Evolutionary conservation across 768 basidiomycete species (phyloP).

Genomic region (Russula sp.): DNA sequence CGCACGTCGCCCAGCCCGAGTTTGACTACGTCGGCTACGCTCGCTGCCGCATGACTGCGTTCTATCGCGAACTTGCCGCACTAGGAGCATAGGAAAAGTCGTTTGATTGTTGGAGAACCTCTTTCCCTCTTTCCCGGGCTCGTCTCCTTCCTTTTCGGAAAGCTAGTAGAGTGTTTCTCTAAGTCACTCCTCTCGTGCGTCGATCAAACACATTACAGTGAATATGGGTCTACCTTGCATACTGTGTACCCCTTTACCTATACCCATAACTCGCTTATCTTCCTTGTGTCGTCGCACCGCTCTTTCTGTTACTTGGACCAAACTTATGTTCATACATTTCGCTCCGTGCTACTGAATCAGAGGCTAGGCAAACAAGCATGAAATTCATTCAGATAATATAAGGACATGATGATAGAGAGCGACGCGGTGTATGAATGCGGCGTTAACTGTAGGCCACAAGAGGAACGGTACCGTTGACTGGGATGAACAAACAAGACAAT

Average conservation of each 20-base stretch:
- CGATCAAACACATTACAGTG: no score
- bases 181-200: not conserved
- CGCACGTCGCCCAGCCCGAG: conserved; percentile 52
- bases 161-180: not conserved
- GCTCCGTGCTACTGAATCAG: not conserved
- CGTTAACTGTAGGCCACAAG: conserved; percentile 21
- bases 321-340: no score
- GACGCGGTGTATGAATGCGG: conserved; percentile 15
- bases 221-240: no score
- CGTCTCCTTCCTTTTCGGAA: not conserved
- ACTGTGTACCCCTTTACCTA: not conserved
- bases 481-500: conserved; percentile 27
- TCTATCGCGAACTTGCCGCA: conserved; percentile 46
- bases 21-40: conserved; percentile 91
- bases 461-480: conserved; percentile 24
- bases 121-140: not conserved
- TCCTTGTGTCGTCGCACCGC: not conserved
- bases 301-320: no score
- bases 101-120: not conserved
- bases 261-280: not conserved
- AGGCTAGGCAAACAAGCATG: not conserved
- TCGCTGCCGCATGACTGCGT: conserved; percentile 53
- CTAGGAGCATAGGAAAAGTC: conserved; percentile 32
- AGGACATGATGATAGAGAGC: conserved; percentile 27
- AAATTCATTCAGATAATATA: conserved; percentile 28